These are phyloP conservation scores for Heliamphora exappendiculata DNA, from an alignment of 148 eudicot species.

Conservation along the genomic window DNA sequence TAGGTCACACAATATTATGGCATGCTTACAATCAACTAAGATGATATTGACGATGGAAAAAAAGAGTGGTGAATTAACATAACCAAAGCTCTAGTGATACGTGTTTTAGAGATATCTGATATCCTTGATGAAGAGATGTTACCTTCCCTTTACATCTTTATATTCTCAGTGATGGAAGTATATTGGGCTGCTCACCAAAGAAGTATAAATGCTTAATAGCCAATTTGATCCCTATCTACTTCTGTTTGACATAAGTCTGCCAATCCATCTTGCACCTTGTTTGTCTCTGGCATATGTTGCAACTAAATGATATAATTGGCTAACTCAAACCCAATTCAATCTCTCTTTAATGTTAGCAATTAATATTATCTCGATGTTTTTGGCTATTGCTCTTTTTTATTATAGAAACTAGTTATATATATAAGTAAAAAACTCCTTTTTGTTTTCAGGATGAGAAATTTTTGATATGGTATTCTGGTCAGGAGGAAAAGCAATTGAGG, in stretches of 20 bases:
- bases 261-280: background rate
- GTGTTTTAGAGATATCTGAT: background rate
- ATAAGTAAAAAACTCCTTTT: background rate
- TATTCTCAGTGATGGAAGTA: background rate
- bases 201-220: too few relatives aligned
- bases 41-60: background rate
- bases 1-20: background rate
- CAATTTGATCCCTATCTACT: background rate
- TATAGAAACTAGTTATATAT: background rate
- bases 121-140: background rate
- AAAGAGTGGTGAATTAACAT: background rate
- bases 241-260: background rate
- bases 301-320: background rate
- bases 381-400: background rate
- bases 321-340: background rate
- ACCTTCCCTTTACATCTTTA: background rate
- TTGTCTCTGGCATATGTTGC: background rate
- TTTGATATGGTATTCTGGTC: conserved; percentile 40
- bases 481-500: conserved; percentile 31
- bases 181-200: background rate
- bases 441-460: conserved; percentile 36
- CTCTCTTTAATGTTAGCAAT: background rate
- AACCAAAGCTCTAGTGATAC: background rate
- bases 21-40: background rate
- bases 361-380: background rate